phyloP scores from a whole-genome alignment of 2,329 filamentous ascomycete species.

The Phymatotrichopsis omnivora region DNA sequence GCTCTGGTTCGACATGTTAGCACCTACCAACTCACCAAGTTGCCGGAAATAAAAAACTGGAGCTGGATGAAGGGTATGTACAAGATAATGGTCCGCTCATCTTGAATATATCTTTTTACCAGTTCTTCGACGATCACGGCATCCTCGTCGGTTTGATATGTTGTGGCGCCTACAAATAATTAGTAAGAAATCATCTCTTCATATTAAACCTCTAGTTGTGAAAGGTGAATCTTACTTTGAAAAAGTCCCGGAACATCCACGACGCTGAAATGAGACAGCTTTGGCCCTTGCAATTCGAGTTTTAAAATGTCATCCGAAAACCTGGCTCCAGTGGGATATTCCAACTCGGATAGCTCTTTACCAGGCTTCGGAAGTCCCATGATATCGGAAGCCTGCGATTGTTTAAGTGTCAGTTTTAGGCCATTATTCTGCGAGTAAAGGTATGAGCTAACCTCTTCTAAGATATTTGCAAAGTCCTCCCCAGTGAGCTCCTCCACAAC shows the following conservation, averaged over 20 bases:
- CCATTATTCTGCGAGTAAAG: not conserved
- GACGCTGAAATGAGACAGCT: slow-evolving; percentile 29
- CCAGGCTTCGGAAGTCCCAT: slow-evolving; percentile 29
- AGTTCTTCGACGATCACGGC: slow-evolving; percentile 27
- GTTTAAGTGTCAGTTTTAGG: not conserved
- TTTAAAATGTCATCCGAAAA: slow-evolving; percentile 31
- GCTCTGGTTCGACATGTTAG: slow-evolving; percentile 13
- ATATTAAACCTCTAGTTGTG: no score
- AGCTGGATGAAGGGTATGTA: no score
- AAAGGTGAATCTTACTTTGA: slow-evolving; percentile 25
- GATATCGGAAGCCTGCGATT: slow-evolving; percentile 21
- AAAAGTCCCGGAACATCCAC: slow-evolving; percentile 32
- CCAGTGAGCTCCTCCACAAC: slow-evolving; percentile 17
- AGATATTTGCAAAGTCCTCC: slow-evolving; percentile 21
- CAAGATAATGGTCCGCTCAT: slow-evolving; percentile 31
- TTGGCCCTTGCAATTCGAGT: slow-evolving; percentile 29
- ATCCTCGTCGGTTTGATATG: slow-evolving; percentile 29
- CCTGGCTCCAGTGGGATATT: slow-evolving; percentile 6
- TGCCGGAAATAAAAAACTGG: slow-evolving; percentile 1
- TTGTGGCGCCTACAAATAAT: slow-evolving; percentile 24
- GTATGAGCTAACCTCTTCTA: slow-evolving; percentile 18
- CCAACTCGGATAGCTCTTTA: no score
- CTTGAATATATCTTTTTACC: slow-evolving; percentile 28
- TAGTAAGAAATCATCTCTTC: not conserved
- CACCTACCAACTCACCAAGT: not conserved